Base-by-base conservation (phyloP, 345 rosid species). In the Sonneratia caseolaris region DNA sequence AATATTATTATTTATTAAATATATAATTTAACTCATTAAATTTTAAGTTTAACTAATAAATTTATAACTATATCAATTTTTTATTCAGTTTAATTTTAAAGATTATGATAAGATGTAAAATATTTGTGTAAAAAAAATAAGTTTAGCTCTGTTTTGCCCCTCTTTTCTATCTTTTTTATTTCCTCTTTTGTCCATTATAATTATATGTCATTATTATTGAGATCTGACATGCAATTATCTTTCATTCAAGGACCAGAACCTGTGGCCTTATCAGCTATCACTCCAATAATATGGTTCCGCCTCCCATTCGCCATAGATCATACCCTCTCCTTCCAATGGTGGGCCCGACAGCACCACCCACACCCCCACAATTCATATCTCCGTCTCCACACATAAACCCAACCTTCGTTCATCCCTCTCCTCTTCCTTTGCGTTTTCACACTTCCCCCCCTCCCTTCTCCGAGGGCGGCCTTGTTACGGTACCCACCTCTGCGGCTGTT, bases 261-360 rank as follows among this genome's bases (percentile, higher is more conserved):
- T 76, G 83, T 82, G 86, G 76, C 82, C 77, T 76, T 82, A 81
- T 82, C 85, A 84, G 80, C 80, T 68, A 76, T 80, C 86, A 75
- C 82, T 76, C 76, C 77, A 79, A 79, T 69, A 80, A 68, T 53
- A 71, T 13, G 51, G 51, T 9, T 47, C 51, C 5, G 51, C 51
- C 51, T 9, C 15, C 13, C 14, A 47, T 76, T 68, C 69, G 69
- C 75, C 78, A 72, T 81, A 77, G 72, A 73, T 72, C 82, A 66
- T 67, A 75, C 79, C 72, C 67, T 59, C 51, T 13, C 51, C 51
- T 47, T 47, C 51, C 47, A 68, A 19, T 61, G 55, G n/a, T 73
- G 75, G 42, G 51, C 9, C 62, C 71, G 42, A 24, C 37, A 36
- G 14, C n/a, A 37, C 62, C 51, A 32, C 57, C 45, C 38, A 14